Base-by-base conservation (phyloP, 225 moss, liverwort and hornwort genomes). In the Ulota crispa region DNA sequence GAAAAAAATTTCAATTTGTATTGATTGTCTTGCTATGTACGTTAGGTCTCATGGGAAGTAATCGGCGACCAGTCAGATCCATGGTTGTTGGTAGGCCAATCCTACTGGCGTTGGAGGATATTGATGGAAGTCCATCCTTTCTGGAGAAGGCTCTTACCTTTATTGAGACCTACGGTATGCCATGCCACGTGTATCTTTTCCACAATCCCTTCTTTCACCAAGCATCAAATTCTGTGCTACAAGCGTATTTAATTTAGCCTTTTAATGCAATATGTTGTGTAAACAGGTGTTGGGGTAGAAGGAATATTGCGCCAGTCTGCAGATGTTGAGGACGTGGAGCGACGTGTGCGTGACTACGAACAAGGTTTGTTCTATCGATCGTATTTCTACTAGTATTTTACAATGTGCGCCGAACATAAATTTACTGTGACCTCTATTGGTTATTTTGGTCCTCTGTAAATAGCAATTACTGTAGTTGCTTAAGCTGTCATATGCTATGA, bases 241-340 rank as follows among this genome's bases (percentile, higher is more conserved):
- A 23, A 64, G 24, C 11, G 37, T 31, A 53, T 55, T 68, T 34
- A 36, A 23, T n/a, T 62, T 50, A 50, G 50, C 50, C 5, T 50
- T 50, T 18, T 24, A n/a, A 20, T 67, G 68, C 4, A 68, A 50
- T 64, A 32, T 34, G 64, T 26, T 64, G 9, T 80, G 68, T 55
- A 37, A 55, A 72, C 73, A 97, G 99, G 99, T 70, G 75, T 94
- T 31, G 88, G 88, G 18, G 94, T 96, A 57, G 99, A 99, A 86
- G 99, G 99, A 59, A 99, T 99, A 74, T 82, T 99, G 81, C 93
- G 99, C 34, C 96, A 94, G 85, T 91, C 99, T 75, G 99, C 99
- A 72, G 94, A 93, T 89, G 99, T 99, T 23, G 99, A 94, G 81
- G 99, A 96, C 45, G 99, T 99, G 41, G 96, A 96, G 78, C 94